Percentiles rank a stretch among this genome's conserved stretches.
Evolutionary conservation across 257 asterid species (phyloP).

Genomic region (Petunia secreta): DNA sequence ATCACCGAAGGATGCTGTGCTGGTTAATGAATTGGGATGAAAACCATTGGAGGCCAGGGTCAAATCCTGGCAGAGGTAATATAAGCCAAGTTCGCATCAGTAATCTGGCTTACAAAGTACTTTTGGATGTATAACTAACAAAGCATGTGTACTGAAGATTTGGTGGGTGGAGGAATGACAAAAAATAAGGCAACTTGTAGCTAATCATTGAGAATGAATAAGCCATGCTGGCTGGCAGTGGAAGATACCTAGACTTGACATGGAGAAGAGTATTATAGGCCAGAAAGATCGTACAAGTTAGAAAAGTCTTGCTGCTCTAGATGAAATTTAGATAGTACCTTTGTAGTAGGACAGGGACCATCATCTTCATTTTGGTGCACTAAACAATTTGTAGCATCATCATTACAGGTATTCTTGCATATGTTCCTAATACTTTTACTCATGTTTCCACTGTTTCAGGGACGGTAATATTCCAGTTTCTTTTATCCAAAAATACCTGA

Average conservation of each 20-base stretch:
- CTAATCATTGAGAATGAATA: constrained; percentile 6
- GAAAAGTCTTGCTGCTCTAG: background rate
- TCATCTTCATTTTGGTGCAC: background rate
- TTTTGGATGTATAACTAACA: constrained; percentile 22
- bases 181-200: background rate
- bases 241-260: background rate
- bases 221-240: background rate
- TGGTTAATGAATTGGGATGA: too few species aligned
- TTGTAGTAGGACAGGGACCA: constrained; percentile 3
- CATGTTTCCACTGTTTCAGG: constrained; percentile 46
- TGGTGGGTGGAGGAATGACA: background rate
- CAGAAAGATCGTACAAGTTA: constrained; percentile 2
- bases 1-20: too few species aligned
- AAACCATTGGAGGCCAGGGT: too few species aligned
- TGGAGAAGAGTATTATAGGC: constrained; percentile 1
- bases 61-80: too few species aligned
- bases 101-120: background rate
- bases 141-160: background rate
- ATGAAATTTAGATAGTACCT: background rate
- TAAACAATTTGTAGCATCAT: too few species aligned
- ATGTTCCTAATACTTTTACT: background rate
- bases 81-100: constrained; percentile 5
- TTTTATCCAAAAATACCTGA: constrained; percentile 77
- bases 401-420: constrained; percentile 5
- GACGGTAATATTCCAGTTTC: constrained; percentile 83